phyloP scores from a whole-genome alignment of 257 asterid genomes.

The Cinchona pubescens region DNA sequence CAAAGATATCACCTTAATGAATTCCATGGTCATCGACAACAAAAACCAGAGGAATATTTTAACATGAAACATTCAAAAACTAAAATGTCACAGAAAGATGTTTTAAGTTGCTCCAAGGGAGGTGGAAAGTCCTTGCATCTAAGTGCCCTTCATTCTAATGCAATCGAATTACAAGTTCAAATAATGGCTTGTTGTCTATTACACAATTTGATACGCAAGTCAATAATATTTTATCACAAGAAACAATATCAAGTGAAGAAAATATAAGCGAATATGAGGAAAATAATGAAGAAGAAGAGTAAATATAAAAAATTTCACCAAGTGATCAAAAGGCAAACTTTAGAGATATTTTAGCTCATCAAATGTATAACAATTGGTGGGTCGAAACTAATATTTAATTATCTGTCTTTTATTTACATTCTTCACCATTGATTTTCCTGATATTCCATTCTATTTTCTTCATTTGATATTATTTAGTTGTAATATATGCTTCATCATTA shows the following conservation, averaged over 20 bases:
- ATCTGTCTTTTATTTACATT: too few relatives aligned
- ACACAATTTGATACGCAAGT: not conserved
- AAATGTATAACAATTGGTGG: not conserved
- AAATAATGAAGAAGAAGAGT: not conserved
- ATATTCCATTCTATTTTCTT: too few relatives aligned
- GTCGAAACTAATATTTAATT: not conserved
- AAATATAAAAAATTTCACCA: not conserved
- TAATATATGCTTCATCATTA: too few relatives aligned
- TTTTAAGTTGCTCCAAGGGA: not conserved
- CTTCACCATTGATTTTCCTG: too few relatives aligned
- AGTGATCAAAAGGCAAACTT: not conserved
- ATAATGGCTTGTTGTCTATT: not conserved
- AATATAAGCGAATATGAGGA: not conserved
- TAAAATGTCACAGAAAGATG: not conserved
- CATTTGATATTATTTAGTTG: too few relatives aligned
- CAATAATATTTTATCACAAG: not conserved
- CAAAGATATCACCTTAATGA: constrained; percentile 4
- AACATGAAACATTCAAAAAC: constrained; percentile 10
- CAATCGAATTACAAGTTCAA: not conserved
- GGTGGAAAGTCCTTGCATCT: not conserved
- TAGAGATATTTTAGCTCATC: not conserved
- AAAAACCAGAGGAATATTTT: not conserved
- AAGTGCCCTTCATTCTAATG: constrained; percentile 1
- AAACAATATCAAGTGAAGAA: not conserved
- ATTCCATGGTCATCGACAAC: not conserved